These are phyloP conservation scores for Chaetothyriales sp. DNA, from an alignment of 2,329 filamentous ascomycete genomes.

Conservation along the genomic window DNA sequence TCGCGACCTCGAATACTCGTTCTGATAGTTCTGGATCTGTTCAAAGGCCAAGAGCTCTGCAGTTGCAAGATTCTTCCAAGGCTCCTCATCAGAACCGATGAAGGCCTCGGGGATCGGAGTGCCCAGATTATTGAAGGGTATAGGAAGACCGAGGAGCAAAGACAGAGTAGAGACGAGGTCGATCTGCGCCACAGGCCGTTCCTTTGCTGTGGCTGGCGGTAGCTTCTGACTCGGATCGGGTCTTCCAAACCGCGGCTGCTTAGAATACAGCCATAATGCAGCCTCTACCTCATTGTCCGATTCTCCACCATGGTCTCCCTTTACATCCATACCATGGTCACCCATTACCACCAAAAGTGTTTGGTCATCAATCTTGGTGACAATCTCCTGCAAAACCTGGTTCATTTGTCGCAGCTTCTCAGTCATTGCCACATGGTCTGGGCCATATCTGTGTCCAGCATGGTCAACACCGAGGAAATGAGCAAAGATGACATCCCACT, in stretches of 20 bases:
- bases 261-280: constrained; percentile 97
- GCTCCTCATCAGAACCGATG: constrained; percentile 30
- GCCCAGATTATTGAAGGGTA: constrained; percentile 92
- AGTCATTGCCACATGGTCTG: constrained; percentile 80
- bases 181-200: constrained; percentile 66
- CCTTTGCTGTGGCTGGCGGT: constrained; percentile 58
- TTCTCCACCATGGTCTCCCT: constrained; percentile 96
- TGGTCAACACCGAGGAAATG: constrained; percentile 94
- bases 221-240: constrained; percentile 43
- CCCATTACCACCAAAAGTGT: constrained; percentile 92
- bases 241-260: constrained; percentile 68
- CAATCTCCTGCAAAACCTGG: constrained; percentile 55
- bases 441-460: constrained; percentile 89
- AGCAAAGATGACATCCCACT: constrained; percentile 91
- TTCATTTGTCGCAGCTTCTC: constrained; percentile 90
- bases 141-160: constrained; percentile 73
- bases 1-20: constrained; percentile 49
- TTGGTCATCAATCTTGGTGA: constrained; percentile 59
- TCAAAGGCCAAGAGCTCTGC: constrained; percentile 66
- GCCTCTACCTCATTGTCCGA: constrained; percentile 92
- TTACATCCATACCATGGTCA: constrained; percentile 96
- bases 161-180: constrained; percentile 88
- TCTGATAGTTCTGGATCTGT: constrained; percentile 79
- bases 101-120: constrained; percentile 91
- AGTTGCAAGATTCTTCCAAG: constrained; percentile 61